Evolutionary conservation across 805 yeast species (phyloP), one percentile per base, ranked within the genome.

Genomic region (Pichia nakasei): DNA sequence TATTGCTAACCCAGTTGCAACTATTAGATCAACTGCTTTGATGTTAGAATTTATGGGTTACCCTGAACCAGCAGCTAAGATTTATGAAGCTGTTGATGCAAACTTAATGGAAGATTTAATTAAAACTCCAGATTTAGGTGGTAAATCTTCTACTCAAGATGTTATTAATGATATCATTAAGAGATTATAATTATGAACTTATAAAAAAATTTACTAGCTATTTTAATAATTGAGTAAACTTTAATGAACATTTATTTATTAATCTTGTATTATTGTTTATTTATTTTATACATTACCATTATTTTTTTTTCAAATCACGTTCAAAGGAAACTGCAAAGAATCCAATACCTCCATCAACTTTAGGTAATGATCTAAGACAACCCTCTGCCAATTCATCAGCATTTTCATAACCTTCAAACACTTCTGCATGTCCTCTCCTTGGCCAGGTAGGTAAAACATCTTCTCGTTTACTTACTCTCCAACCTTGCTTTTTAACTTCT

Each of bases 11-110:
- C 98, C 98, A 52, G 81, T 93, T 59, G 98, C 98, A 45, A 93
- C 98, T 41, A 91, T 93, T 63, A 82, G 98, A 70, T 93, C 98
- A 26, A 82, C 97, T 47, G 98, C 97, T 45, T 74, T 93, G 63
- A 82, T 93, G 95, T 78, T 93, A 66, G 97, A 93, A 70, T 91
- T 93, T 72, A 78, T 93, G 79, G 97, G 97, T 49, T 76, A 83
- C 69, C 68, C 85, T 36, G 79, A 80, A 53, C 85, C 96, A 43
- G 97, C 98, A 49, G 87, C 94, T 50, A 78, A 82, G 57, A 93
- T 93, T 56, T 85, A 91, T 72, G 76, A 74, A 55, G 98, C 98
- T 44, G 97, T 91, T 46, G 97, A 93, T 63, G 93, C 89, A 49
- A 86, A 88, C 71, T 75, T 93, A 68, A 67, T 75, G 54, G 96